Evolutionary conservation across 2,329 filamentous ascomycete species (phyloP).

Genomic region (Xylariaceae sp.): DNA sequence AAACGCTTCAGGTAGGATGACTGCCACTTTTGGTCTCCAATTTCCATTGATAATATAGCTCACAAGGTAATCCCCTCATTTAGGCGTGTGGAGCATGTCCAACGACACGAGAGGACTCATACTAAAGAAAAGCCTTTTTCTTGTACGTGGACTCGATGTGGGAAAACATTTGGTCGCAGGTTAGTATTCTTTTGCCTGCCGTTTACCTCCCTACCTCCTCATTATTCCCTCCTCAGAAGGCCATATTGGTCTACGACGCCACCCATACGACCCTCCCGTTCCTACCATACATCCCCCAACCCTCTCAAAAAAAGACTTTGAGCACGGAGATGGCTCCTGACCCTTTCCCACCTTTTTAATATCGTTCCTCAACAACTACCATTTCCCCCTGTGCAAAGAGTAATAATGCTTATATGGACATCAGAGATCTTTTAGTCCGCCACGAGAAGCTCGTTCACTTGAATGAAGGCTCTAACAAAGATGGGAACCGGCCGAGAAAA

Average conservation of each 20-base stretch:
- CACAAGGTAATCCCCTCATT: constrained; percentile 36
- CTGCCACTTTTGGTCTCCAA: constrained; percentile 19
- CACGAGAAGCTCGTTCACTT: constrained; percentile 62
- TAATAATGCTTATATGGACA: constrained; percentile 54
- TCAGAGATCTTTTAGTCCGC: constrained; percentile 58
- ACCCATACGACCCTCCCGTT: constrained; percentile 12
- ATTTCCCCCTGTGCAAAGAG: constrained; percentile 19
- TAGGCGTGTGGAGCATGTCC: constrained; percentile 60
- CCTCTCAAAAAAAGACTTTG: constrained; percentile 2
- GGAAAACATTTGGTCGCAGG: constrained; percentile 59
- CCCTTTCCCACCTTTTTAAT: constrained; percentile 19
- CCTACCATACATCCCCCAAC: constrained; percentile 21
- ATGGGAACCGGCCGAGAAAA: constrained; percentile 47
- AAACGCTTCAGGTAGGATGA: constrained; percentile 55
- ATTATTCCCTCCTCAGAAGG: constrained; percentile 19
- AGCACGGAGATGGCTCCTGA: constrained; percentile 12
- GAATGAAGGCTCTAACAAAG: constrained; percentile 52
- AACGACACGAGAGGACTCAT: constrained; percentile 59
- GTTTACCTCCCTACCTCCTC: constrained; percentile 17
- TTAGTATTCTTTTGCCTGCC: constrained; percentile 37
- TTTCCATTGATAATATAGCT: constrained; percentile 35
- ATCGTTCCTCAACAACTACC: constrained; percentile 14
- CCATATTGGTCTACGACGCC: constrained; percentile 9
- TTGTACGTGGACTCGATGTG: constrained; percentile 54
- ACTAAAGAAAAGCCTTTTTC: constrained; percentile 62